Evolutionary conservation across 106 monocot species (phyloP).

Genomic region (Apostasia shenzhenica): DNA sequence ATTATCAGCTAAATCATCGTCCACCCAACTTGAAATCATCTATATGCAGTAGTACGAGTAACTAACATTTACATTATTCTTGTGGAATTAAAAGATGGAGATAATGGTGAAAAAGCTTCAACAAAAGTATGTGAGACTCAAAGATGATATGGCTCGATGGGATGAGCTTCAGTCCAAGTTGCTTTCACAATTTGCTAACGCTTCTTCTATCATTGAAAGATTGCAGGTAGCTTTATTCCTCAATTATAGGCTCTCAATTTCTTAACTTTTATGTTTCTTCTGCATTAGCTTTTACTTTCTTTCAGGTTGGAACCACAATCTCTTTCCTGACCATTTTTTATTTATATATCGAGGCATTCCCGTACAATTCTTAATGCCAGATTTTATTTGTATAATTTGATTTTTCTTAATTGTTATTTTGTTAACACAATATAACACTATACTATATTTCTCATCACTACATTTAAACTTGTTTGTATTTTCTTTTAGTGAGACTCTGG

Average conservation of each 20-base stretch:
- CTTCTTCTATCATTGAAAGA: conserved; percentile 47
- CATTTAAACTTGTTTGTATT: too few species aligned
- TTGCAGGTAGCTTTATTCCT: conserved; percentile 23
- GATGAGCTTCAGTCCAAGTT: conserved; percentile 63
- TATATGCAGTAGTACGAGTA: too few species aligned
- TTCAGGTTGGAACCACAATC: too few species aligned
- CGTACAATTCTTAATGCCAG: neutral
- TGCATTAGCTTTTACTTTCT: neutral
- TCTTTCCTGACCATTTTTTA: too few species aligned
- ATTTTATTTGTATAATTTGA: neutral
- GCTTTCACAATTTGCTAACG: conserved; percentile 53
- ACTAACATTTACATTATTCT: neutral
- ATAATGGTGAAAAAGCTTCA: conserved; percentile 54
- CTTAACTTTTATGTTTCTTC: neutral
- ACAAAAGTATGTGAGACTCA: conserved; percentile 38
- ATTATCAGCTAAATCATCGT: too few species aligned
- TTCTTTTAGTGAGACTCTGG: too few species aligned
- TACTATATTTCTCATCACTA: too few species aligned
- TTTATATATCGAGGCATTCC: neutral
- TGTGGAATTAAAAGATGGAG: conserved; percentile 31
- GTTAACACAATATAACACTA: too few species aligned
- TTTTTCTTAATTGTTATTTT: neutral
- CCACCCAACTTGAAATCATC: too few species aligned
- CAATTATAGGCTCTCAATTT: neutral
- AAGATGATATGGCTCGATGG: conserved; percentile 64